Percentiles rank a stretch among this genome's conserved stretches.
phyloP scores from a whole-genome alignment of 805 yeast species.

The Cyberlindnera saturnus region DNA sequence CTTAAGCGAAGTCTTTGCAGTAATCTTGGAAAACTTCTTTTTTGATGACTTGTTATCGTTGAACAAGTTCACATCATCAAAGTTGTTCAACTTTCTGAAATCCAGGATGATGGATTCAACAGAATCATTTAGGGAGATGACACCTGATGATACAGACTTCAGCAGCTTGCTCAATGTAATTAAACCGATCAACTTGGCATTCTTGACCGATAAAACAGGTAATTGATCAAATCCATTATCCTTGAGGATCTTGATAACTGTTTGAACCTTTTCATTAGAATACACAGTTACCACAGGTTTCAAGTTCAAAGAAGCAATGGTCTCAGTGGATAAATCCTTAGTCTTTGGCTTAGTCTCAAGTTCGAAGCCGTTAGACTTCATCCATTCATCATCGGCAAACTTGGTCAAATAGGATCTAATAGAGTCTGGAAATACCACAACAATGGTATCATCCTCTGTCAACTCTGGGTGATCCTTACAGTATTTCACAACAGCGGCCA shows the following conservation, averaged over 20 bases:
- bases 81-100: constrained; percentile 64
- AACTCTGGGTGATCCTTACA: constrained; percentile 53
- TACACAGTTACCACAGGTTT: constrained; percentile 77
- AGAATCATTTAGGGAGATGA: constrained; percentile 48
- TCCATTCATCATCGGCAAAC: constrained; percentile 89
- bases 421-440: constrained; percentile 81
- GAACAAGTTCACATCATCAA: constrained; percentile 52
- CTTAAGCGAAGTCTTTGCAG: constrained; percentile 56
- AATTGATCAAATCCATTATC: constrained; percentile 79
- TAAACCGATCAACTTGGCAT: constrained; percentile 59
- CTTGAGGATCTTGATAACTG: constrained; percentile 64
- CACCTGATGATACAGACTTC: constrained; percentile 57
- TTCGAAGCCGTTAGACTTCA: constrained; percentile 66
- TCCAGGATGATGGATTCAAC: constrained; percentile 61
- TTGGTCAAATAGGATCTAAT: constrained; percentile 82
- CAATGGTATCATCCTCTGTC: constrained; percentile 68
- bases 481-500: constrained; percentile 70
- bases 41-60: constrained; percentile 56
- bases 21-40: constrained; percentile 62
- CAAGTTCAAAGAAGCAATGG: constrained; percentile 63
- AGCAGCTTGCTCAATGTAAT: constrained; percentile 70
- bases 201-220: constrained; percentile 55
- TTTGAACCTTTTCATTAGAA: constrained; percentile 50
- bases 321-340: constrained; percentile 45
- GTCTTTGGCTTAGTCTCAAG: constrained; percentile 39